Evolutionary conservation across 192 early-diverging fungal species (phyloP).

Genomic region (Umbelopsis sp.): DNA sequence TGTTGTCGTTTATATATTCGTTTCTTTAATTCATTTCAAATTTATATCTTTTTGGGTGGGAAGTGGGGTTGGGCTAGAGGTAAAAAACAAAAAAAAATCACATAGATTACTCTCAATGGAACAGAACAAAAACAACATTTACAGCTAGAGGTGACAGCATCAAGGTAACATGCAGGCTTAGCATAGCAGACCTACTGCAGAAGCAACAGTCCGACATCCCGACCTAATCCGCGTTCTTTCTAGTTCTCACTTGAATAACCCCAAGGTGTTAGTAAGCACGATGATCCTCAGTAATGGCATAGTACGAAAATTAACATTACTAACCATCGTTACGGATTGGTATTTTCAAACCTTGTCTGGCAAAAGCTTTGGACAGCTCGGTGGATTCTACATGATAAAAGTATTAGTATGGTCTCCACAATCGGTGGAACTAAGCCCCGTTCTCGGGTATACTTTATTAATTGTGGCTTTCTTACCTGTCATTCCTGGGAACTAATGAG

Average conservation of each 20-base stretch:
- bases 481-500: conserved; percentile 78
- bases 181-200: not conserved
- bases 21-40: too few species aligned
- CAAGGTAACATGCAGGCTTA: not conserved
- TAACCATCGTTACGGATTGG: conserved; percentile 72
- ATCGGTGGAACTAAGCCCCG: too few species aligned
- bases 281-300: not conserved
- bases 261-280: not conserved
- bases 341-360: conserved; percentile 80
- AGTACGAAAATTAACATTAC: not conserved
- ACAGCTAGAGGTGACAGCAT: not conserved
- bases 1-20: too few species aligned
- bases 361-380: conserved; percentile 72
- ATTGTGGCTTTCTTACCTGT: conserved; percentile 53
- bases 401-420: not conserved
- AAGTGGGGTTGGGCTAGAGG: too few species aligned
- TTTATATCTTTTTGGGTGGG: too few species aligned
- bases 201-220: not conserved
- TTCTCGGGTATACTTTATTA: not conserved
- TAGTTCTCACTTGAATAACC: not conserved
- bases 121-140: not conserved
- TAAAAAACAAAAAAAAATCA: not conserved
- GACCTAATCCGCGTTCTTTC: not conserved
- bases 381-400: conserved; percentile 63
- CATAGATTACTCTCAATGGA: not conserved